Evolutionary conservation across 192 early-diverging fungal genomes (phyloP), one percentile per base, ranked within the genome.

Genomic region (Phlyctochytrium arcticum): DNA sequence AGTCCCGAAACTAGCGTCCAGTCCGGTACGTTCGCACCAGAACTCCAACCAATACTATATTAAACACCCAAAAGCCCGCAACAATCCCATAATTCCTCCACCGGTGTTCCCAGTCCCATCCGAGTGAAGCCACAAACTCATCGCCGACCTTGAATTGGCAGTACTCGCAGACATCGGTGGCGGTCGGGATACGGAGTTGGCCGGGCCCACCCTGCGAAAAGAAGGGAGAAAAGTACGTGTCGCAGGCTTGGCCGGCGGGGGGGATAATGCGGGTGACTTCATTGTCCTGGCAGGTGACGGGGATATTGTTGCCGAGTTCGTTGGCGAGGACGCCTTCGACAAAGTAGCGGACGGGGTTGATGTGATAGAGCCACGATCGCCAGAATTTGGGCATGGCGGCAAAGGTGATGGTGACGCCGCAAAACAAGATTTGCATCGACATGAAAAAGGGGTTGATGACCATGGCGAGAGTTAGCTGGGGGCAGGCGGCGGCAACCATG

Each of bases 41-140:
- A 31, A 82, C 24, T 0, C 58, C 54, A 15, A 75, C 70, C 17
- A 85, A 69, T 9, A 77, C 6, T 15, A 82, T 55, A 56, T 92
- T 90, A 61, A 89, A 87, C 0, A 37, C 67, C n/a, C 73, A 70
- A 8, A 80, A 61, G 23, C 23, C n/a, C 10, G 8, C 24, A 46
- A 92, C 50, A 39, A 90, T 87, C 27, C 84, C 83, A 67, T 86
- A 70, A 65, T 90, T 89, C 62, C 88, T 82, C 87, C 87, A 92
- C 24, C 78, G 79, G 65, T 90, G 47, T 10, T 27, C 72, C 54
- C 74, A 82, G 53, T 50, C 57, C 85, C 88, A 84, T 29, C 69
- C 77, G 36, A 84, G 71, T 5, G 59, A 50, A 0, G 46, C 29
- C 21, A 75, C 87, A 60, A 78, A 89, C 24, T 89, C 80, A 27